Evolutionary conservation across 23 red algal genomes (phyloP), one percentile per base, ranked within the genome.

Genomic region (Cyanidioschyzon merolae): DNA sequence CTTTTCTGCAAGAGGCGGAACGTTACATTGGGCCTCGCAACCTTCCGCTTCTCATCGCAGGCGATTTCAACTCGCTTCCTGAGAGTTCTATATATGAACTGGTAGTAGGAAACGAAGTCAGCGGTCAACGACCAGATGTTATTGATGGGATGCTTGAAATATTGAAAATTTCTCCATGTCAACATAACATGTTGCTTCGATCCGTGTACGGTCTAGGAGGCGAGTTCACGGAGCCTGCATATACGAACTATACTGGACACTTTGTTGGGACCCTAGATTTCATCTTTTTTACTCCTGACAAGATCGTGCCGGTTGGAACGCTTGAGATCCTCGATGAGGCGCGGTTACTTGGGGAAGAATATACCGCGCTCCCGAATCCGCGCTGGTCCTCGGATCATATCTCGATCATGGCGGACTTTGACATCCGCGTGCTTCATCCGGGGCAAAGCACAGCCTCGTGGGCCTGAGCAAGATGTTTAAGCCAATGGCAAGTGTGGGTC

Each of bases 251-350:
- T 50, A 96, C 92, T 41, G 80, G 83, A 39, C 80, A 83, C 39
- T 96, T 90, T 81, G 84, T 87, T 41, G 92, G 92, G 17, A 86
- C 87, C 37, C 83, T 96, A 35, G 92, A 96, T 82, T 96, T 89
- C 67, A 79, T 96, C 21, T 96, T 86, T 83, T 96, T 82, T 39
- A 86, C 79, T 18, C 75, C 85, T 27, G 85, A 85, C 12, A 82
- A 76, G 37, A 80, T 95, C 32, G 41, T 85, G 41, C 76, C 84
- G 29, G 76, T 80, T 30, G 90, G 83, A 2, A 58, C 86, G 37
- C 39, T 95, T 39, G 90, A 95, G 67, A 76, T 95, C 29, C 83
- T 84, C 32, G 82, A 85, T 30, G 90, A 88, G 67, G 68, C 37
- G 27, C 75, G 57, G 25, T 58, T 95, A 29, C 77, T 88, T 25